These are phyloP conservation scores for Mortierella sp. DNA, from an alignment of 371 early-diverging fungal species.

Conservation along the genomic window DNA sequence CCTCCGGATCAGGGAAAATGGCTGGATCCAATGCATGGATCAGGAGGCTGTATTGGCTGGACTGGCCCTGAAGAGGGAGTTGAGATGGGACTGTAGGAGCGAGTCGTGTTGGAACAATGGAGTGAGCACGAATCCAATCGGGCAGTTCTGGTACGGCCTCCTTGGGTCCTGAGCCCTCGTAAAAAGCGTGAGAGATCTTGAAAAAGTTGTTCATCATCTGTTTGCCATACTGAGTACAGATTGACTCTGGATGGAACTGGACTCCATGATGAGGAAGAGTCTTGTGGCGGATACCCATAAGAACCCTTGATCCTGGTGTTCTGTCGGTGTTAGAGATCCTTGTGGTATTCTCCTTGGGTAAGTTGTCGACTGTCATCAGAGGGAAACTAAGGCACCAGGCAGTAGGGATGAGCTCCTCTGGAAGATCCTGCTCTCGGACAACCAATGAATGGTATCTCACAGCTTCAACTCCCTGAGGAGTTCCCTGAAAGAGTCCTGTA, in stretches of 20 bases:
- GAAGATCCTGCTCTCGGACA: conserved; percentile 62
- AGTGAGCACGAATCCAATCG: conserved; percentile 24
- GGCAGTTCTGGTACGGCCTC: conserved; percentile 11
- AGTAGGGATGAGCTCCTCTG: conserved; percentile 24
- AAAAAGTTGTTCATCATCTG: conserved; percentile 81
- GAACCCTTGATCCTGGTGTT: conserved; percentile 42
- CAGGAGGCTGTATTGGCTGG: conserved; percentile 33
- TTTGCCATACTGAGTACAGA: conserved; percentile 83
- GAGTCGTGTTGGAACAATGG: conserved; percentile 27
- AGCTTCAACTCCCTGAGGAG: conserved; percentile 76
- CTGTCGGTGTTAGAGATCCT: conserved; percentile 18
- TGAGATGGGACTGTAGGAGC: background rate
- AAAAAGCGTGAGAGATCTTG: conserved; percentile 59
- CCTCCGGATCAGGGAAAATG: conserved; percentile 46
- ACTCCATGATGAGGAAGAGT: conserved; percentile 86
- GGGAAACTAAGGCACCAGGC: conserved; percentile 48
- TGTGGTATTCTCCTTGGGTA: conserved; percentile 28
- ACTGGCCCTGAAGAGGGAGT: background rate
- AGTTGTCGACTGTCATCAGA: conserved; percentile 63
- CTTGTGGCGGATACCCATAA: conserved; percentile 89
- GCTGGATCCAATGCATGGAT: conserved; percentile 42
- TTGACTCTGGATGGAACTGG: conserved; percentile 97
- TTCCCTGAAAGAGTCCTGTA: conserved; percentile 64
- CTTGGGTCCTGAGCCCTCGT: conserved; percentile 8
- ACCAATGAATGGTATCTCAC: conserved; percentile 94